These are phyloP conservation scores for Metschnikowia peoriensis DNA, from an alignment of 805 yeast genomes.

Conservation along the genomic window DNA sequence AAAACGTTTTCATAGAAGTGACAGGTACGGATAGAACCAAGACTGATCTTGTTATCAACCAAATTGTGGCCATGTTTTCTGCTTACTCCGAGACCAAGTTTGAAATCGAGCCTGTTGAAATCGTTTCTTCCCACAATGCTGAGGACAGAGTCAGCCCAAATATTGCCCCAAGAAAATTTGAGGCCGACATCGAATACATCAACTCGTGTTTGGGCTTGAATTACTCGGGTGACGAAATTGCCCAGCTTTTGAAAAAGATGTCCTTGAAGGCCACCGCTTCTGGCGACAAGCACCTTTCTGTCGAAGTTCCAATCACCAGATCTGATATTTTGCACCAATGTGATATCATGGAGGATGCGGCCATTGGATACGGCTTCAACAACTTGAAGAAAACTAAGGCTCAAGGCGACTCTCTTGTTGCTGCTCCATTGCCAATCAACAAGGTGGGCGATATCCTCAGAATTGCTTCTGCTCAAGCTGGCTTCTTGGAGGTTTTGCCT, in stretches of 20 bases:
- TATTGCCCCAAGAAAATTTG: conserved; percentile 61
- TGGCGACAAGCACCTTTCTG: conserved; percentile 54
- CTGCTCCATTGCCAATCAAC: conserved; percentile 87
- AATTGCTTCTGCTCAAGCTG: conserved; percentile 87
- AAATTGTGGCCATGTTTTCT: conserved; percentile 93
- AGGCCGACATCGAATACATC: conserved; percentile 79
- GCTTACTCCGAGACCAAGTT: conserved; percentile 79
- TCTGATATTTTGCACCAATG: conserved; percentile 95
- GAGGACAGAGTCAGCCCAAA: conserved; percentile 77
- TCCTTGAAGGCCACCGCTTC: conserved; percentile 62
- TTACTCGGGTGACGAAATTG: conserved; percentile 64
- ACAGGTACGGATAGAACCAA: conserved; percentile 96
- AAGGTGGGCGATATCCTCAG: conserved; percentile 89
- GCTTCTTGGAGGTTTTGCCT: conserved; percentile 95
- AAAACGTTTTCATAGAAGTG: conserved; percentile 85
- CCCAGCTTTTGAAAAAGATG: conserved; percentile 73
- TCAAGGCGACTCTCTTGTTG: conserved; percentile 74
- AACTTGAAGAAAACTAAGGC: conserved; percentile 78
- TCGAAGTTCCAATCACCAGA: conserved; percentile 87
- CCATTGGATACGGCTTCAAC: conserved; percentile 93
- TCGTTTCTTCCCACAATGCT: conserved; percentile 76
- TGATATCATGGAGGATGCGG: conserved; percentile 98
- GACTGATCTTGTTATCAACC: conserved; percentile 88
- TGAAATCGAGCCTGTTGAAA: conserved; percentile 85
- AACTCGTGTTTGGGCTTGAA: conserved; percentile 91